Conservation (phyloP, 495 filamentous ascomycete genomes). For the Staphylotrichum longicolle region DNA sequence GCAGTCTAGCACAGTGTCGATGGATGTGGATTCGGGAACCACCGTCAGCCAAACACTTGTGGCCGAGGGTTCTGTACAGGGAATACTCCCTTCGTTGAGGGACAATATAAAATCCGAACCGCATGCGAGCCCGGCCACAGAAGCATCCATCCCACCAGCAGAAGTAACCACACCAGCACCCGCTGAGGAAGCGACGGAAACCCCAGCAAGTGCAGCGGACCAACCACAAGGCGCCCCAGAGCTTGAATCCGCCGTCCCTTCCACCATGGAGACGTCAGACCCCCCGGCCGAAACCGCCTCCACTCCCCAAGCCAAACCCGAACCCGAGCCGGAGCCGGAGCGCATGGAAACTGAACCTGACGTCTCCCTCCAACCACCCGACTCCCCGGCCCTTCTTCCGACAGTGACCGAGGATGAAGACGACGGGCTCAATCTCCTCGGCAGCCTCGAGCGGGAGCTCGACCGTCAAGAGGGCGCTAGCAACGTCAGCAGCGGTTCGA, state of each 20-base stretch:
- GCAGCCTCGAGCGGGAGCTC: conserved; percentile 35
- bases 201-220: neutral
- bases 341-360: neutral
- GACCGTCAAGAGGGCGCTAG: conserved; percentile 31
- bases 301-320: neutral
- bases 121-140: neutral
- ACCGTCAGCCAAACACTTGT: conserved; percentile 6
- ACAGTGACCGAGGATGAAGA: conserved; percentile 28
- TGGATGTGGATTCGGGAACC: conserved; percentile 12
- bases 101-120: neutral
- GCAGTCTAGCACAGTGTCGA: conserved; percentile 9
- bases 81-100: neutral
- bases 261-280: neutral
- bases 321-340: neutral
- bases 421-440: conserved; percentile 32
- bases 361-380: conserved; percentile 18
- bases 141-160: neutral
- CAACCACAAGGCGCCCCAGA: neutral
- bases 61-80: conserved; percentile 7
- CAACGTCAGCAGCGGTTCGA: conserved; percentile 4
- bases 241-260: neutral
- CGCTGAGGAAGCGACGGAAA: neutral
- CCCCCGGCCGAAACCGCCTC: neutral
- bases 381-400: conserved; percentile 26
- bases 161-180: neutral